These are phyloP conservation scores for Periconia macrospinosa DNA, from an alignment of 2,329 filamentous ascomycete species.

Conservation along the genomic window DNA sequence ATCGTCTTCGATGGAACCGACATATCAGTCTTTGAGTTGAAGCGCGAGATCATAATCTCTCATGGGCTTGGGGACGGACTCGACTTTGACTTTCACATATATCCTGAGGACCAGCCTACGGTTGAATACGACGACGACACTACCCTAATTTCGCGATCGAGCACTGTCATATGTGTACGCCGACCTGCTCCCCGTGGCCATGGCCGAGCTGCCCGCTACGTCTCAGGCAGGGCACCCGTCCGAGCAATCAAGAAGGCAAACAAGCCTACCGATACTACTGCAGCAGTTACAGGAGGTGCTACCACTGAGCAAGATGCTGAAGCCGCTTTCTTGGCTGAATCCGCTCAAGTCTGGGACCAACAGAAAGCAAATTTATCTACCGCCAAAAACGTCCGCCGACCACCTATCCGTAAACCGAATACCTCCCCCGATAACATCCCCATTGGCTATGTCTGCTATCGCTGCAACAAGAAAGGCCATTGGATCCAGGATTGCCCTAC, in stretches of 20 bases:
- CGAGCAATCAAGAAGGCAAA: slow-evolving; percentile 76
- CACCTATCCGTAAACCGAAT: slow-evolving; percentile 58
- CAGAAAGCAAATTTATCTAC: slow-evolving; percentile 92
- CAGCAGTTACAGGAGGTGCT: slow-evolving; percentile 53
- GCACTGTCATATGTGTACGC: slow-evolving; percentile 86
- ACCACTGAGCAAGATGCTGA: slow-evolving; percentile 95
- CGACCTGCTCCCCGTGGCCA: slow-evolving; percentile 84
- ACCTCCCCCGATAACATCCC: slow-evolving; percentile 91
- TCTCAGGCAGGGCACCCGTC: slow-evolving; percentile 92
- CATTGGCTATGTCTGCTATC: slow-evolving; percentile 94
- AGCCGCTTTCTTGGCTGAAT: slow-evolving; percentile 86
- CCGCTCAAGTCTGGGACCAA: slow-evolving; percentile 88
- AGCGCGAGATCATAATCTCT: slow-evolving; percentile 96
- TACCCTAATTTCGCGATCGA: slow-evolving; percentile 93
- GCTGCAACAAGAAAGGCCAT: slow-evolving; percentile 96
- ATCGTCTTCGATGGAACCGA: slow-evolving; percentile 97
- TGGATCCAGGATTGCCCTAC: slow-evolving; percentile 98
- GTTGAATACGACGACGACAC: slow-evolving; percentile 99
- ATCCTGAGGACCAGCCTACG: slow-evolving; percentile 79
- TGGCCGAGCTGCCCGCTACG: slow-evolving; percentile 89
- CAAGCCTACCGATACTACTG: slow-evolving; percentile 57
- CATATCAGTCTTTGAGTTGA: slow-evolving; percentile 97
- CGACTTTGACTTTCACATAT: slow-evolving; percentile 94
- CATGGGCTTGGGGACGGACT: slow-evolving; percentile 92
- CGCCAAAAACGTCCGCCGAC: slow-evolving; percentile 49